Conservation (phyloP, 768 basidiomycete species). For the Mycena alexandri region DNA sequence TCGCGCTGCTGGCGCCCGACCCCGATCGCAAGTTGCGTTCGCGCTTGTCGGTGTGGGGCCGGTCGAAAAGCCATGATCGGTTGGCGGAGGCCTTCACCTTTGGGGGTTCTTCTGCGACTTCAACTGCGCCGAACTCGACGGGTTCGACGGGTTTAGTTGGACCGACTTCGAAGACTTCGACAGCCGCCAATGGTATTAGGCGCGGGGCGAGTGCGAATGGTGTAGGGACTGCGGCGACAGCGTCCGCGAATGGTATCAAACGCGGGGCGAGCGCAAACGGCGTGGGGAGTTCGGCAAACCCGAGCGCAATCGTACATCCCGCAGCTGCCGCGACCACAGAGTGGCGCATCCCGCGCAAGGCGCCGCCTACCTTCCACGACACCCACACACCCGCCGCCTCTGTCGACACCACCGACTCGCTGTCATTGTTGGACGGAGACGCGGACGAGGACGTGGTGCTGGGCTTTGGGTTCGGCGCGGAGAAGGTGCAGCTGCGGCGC, state of each 20-base stretch:
- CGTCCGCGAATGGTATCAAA: not conserved
- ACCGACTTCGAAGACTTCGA: too few relatives aligned
- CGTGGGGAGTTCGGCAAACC: not conserved
- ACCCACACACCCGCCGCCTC: not conserved
- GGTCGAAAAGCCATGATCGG: not conserved
- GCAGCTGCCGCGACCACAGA: too few relatives aligned
- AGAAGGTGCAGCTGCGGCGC: slow-evolving; percentile 21
- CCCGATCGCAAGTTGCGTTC: not conserved
- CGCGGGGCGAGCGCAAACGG: not conserved
- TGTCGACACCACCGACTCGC: too few relatives aligned
- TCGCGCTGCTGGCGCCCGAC: slow-evolving; percentile 34
- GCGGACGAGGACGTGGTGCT: not conserved
- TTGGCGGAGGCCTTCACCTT: slow-evolving; percentile 3
- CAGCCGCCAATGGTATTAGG: not conserved
- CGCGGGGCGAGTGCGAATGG: not conserved
- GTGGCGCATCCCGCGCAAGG: too few relatives aligned
- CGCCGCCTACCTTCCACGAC: not conserved
- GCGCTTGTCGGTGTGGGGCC: slow-evolving; percentile 16
- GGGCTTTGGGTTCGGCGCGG: not conserved
- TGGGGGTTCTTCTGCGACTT: not conserved
- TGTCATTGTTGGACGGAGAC: not conserved
- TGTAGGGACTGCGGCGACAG: not conserved
- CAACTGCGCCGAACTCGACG: too few relatives aligned
- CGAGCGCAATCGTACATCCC: slow-evolving; percentile 3
- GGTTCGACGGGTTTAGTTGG: too few relatives aligned